Percentiles rank a stretch among this genome's conserved stretches.
phyloP scores from a whole-genome alignment of 1,139 yeast species.

The Diutina pseudorugosa region DNA sequence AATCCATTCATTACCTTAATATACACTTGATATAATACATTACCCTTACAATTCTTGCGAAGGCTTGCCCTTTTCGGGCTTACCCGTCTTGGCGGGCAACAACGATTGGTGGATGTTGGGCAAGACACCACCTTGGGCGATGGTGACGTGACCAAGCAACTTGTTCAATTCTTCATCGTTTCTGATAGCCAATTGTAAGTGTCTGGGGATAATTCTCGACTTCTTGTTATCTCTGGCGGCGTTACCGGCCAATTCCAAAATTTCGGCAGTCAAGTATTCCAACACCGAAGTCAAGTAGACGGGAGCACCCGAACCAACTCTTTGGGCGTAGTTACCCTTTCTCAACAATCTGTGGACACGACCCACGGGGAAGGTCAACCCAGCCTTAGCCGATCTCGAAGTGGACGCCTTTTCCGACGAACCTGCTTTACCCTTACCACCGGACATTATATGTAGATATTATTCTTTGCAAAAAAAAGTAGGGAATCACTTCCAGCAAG shows the following conservation, averaged over 20 bases:
- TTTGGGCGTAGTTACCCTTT: constrained; percentile 98
- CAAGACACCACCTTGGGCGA: constrained; percentile 97
- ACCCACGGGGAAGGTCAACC: constrained; percentile 98
- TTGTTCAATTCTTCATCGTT: constrained; percentile 96
- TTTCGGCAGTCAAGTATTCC: constrained; percentile 95
- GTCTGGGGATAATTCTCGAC: constrained; percentile 98
- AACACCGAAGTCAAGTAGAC: constrained; percentile 92
- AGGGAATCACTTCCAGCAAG: neutral
- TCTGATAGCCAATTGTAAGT: constrained; percentile 95
- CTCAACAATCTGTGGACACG: constrained; percentile 96
- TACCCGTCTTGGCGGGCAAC: constrained; percentile 74
- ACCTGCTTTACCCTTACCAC: constrained; percentile 98
- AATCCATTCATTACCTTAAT: constrained; percentile 4
- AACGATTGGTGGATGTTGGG: constrained; percentile 95
- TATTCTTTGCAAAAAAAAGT: constrained; percentile 1
- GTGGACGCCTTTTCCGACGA: constrained; percentile 87
- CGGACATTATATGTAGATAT: constrained; percentile 54
- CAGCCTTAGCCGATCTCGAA: constrained; percentile 97
- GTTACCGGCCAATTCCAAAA: constrained; percentile 95
- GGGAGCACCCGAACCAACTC: constrained; percentile 98
- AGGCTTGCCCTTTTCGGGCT: constrained; percentile 58
- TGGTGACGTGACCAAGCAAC: constrained; percentile 85
- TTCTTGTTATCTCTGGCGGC: constrained; percentile 98
- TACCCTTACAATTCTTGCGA: constrained; percentile 64
- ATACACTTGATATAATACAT: constrained; percentile 4